Conservation (phyloP, 1,284 basidiomycete genomes). For the Austroboletus novae-zelandiae region DNA sequence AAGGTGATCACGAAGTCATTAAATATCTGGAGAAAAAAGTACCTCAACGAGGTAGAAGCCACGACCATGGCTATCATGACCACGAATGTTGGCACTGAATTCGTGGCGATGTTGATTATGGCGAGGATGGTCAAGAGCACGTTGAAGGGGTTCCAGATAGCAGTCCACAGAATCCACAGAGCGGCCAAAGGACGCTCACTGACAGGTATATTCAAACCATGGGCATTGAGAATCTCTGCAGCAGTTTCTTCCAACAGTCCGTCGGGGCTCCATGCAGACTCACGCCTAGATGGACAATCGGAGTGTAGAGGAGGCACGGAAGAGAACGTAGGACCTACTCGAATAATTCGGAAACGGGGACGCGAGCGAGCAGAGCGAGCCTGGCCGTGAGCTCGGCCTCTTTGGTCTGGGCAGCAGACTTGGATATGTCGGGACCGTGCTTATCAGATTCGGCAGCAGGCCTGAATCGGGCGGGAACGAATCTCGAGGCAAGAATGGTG, state of each 20-base stretch:
- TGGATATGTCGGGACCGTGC: slow-evolving; percentile 30
- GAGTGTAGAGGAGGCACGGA: not conserved
- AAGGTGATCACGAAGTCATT: not conserved
- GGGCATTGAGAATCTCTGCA: slow-evolving; percentile 13
- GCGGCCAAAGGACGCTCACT: slow-evolving; percentile 31
- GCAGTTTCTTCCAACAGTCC: slow-evolving; percentile 27
- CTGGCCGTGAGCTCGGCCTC: slow-evolving; percentile 23
- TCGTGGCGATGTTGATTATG: slow-evolving; percentile 28
- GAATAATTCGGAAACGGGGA: slow-evolving; percentile 25
- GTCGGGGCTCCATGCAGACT: slow-evolving; percentile 24
- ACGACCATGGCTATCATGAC: slow-evolving; percentile 34
- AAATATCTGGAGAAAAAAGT: not conserved
- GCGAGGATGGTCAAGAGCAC: slow-evolving; percentile 31
- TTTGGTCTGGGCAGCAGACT: slow-evolving; percentile 11
- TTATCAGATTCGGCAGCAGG: slow-evolving; percentile 17
- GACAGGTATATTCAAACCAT: slow-evolving; percentile 29
- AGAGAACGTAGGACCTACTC: slow-evolving; percentile 11
- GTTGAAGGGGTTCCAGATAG: slow-evolving; percentile 33
- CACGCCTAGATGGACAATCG: slow-evolving; percentile 18
- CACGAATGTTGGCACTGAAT: slow-evolving; percentile 30
- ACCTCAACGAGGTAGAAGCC: slow-evolving; percentile 32
- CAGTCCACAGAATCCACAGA: slow-evolving; percentile 26
- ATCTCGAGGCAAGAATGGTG: slow-evolving; percentile 18
- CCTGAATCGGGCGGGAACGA: slow-evolving; percentile 26
- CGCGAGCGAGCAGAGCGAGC: slow-evolving; percentile 25